Base-by-base conservation (phyloP, 768 basidiomycete genomes). In the Lactarius quietus region DNA sequence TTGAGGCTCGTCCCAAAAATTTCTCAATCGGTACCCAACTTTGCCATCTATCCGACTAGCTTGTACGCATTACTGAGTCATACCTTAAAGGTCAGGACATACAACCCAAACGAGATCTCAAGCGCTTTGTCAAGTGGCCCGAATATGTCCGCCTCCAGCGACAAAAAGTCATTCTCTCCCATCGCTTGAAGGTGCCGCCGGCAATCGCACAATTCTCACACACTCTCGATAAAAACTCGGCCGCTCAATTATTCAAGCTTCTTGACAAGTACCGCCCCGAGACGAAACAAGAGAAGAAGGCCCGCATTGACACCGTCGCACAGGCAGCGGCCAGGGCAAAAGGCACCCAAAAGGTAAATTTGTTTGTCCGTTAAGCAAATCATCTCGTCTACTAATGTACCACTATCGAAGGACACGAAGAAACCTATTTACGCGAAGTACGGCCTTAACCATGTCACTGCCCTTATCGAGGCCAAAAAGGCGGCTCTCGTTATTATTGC, bases 121-220 rank as follows among this genome's bases (percentile, higher is more conserved):
- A 93, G 64, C 92, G 95, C 76, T 98, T 98, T 81, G 92, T 98
- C 81, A 98, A 97, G 78, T 99, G 96, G 96, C 96, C 96, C 71
- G 93, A 95, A 81, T 98, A 98, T 75, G 87, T 98, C 72, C 93
- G 95, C 74, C 89, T 98, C 54, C 96, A 98, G 76, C 88, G 96
- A 76, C 95, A 98, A 80, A 98, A 98, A 82, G 93, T 98, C 74
- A 96, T 98, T 80, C 89, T 98, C 66, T 82, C 92, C 85, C 94
- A 98, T 81, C 93, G 96, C 73, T 83, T 98, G 72, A 98, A 98
- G 85, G 95, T 97, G 31, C 96, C 96, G 70, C 96, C 96, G 45
- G 93, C 96, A 71, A 95, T 99, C 72, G 92, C 95, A 56, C 96
- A 99, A 77, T 98, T 98, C 84, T 86, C 88, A n/a, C 84, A 90